Evolutionary conservation across 345 rosid species (phyloP).

Genomic region (Pelargonium nanum): DNA sequence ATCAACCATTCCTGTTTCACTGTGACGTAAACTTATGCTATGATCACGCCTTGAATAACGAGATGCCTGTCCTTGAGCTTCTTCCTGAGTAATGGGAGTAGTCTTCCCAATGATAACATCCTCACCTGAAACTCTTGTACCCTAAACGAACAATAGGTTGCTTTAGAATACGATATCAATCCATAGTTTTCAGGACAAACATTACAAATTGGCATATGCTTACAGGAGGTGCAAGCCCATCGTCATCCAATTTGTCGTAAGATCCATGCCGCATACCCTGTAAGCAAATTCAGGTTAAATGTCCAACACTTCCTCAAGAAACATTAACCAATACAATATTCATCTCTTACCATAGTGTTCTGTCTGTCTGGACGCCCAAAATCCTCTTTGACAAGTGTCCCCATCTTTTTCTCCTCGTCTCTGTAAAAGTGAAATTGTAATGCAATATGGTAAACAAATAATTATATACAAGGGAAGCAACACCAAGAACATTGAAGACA

Average conservation of each 20-base stretch:
- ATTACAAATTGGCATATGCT: conserved; percentile 12
- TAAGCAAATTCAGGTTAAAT: conserved; percentile 10
- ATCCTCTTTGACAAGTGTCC: conserved; percentile 95
- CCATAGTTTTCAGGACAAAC: neutral
- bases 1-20: conserved; percentile 97
- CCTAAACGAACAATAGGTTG: conserved; percentile 25
- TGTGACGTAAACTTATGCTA: conserved; percentile 92
- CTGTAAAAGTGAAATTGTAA: conserved; percentile 24
- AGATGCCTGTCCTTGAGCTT: conserved; percentile 73
- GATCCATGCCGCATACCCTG: conserved; percentile 99
- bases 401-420: conserved; percentile 99
- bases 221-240: conserved; percentile 99
- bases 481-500: neutral
- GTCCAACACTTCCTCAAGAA: conserved; percentile 8
- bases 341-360: conserved; percentile 60
- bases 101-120: conserved; percentile 97
- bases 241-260: conserved; percentile 90
- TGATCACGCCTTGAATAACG: conserved; percentile 87
- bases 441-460: neutral
- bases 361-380: conserved; percentile 91
- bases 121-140: conserved; percentile 94
- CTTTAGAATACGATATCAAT: neutral
- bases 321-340: neutral
- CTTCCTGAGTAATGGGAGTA: conserved; percentile 82
- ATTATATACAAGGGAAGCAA: neutral